A percentile compares a stretch with the other conserved stretches of the same genome.
Conservation (phyloP, 2,329 filamentous ascomycete genomes). For the Coniochaeta prunicola region DNA sequence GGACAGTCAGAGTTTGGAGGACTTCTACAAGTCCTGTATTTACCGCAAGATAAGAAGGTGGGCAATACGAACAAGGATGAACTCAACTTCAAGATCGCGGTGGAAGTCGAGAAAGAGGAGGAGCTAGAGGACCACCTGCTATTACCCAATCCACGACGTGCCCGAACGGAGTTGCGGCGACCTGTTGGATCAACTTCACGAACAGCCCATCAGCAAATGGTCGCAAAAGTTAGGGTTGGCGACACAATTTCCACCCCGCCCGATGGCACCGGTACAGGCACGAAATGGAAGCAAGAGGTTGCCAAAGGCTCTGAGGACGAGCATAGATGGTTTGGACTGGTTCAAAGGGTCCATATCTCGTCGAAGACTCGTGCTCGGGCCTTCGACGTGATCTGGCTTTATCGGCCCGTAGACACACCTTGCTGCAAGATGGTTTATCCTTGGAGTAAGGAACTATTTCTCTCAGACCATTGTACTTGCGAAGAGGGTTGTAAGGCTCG, state of each 20-base stretch:
- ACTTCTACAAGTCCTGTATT: constrained; percentile 29
- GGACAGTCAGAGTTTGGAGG: constrained; percentile 51
- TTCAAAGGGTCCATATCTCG: constrained; percentile 45
- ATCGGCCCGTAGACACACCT: constrained; percentile 62
- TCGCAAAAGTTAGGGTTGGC: constrained; percentile 30
- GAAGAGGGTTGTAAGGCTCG: constrained; percentile 27
- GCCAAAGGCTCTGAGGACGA: constrained; percentile 34
- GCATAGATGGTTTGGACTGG: constrained; percentile 62
- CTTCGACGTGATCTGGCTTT: constrained; percentile 69
- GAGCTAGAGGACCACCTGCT: not conserved
- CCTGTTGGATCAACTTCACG: not conserved
- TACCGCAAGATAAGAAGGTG: not conserved
- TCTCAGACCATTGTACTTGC: constrained; percentile 72
- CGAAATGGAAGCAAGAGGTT: constrained; percentile 47
- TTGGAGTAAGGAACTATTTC: constrained; percentile 64
- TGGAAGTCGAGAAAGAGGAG: not conserved
- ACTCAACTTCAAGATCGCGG: not conserved
- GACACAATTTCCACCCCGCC: constrained; percentile 41
- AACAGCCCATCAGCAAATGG: constrained; percentile 11
- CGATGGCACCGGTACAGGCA: constrained; percentile 37
- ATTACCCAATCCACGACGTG: not conserved
- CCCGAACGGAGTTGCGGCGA: constrained; percentile 7
- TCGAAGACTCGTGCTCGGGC: constrained; percentile 24
- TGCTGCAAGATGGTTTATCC: constrained; percentile 63
- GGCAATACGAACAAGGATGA: not conserved